Percentiles rank a stretch among this genome's conserved stretches.
Evolutionary conservation across 495 filamentous ascomycete genomes (phyloP).

Genomic region (Xylaria bambusicola): DNA sequence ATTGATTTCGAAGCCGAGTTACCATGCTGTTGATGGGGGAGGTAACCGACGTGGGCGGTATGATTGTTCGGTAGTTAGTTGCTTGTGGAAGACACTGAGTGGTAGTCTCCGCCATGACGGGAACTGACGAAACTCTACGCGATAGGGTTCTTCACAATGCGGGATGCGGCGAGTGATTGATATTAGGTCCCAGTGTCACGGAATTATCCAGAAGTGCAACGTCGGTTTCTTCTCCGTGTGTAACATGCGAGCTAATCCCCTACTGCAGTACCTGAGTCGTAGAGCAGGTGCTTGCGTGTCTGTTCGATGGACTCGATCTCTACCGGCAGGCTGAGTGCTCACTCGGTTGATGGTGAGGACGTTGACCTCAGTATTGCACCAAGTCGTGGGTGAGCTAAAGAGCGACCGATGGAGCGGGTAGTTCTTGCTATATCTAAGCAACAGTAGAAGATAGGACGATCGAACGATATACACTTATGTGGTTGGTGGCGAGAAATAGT

Average conservation of each 20-base stretch:
- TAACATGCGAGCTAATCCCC: constrained; percentile 5
- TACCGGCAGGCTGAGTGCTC: too few species aligned
- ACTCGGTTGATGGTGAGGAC: not conserved
- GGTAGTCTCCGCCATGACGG: constrained; percentile 27
- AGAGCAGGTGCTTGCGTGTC: not conserved
- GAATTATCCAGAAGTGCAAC: constrained; percentile 2
- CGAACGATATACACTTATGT: not conserved
- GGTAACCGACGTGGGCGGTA: constrained; percentile 27
- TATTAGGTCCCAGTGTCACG: constrained; percentile 1
- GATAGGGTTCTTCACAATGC: not conserved
- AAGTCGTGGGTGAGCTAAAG: not conserved
- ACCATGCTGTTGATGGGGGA: constrained; percentile 24
- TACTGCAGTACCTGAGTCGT: too few species aligned
- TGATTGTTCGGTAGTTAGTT: constrained; percentile 26
- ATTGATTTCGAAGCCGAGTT: constrained; percentile 56
- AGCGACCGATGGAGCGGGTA: not conserved
- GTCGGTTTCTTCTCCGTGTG: not conserved
- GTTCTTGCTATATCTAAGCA: not conserved
- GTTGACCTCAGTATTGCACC: too few species aligned
- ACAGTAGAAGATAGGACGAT: not conserved
- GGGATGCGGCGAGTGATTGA: not conserved
- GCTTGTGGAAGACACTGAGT: constrained; percentile 24
- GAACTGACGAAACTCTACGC: not conserved
- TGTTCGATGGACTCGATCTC: too few species aligned
- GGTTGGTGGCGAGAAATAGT: not conserved